Percentiles rank a stretch among this genome's conserved stretches.
Evolutionary conservation across 2,329 filamentous ascomycete species (phyloP).

Genomic region (Diaporthe destruens): DNA sequence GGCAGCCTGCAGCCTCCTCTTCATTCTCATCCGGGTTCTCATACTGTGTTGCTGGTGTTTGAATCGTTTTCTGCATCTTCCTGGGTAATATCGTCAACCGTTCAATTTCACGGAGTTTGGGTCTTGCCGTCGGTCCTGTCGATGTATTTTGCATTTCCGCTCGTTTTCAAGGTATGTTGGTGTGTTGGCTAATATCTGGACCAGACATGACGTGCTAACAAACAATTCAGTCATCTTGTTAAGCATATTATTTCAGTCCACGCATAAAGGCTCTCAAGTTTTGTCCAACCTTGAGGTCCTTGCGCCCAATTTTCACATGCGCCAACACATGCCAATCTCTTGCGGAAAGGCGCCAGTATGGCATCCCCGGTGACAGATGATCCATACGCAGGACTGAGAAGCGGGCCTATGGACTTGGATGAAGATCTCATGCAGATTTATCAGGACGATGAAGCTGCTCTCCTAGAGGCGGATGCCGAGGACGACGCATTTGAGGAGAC

Average conservation of each 20-base stretch:
- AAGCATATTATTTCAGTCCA: neutral
- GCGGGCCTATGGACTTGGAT: slow-evolving; percentile 10
- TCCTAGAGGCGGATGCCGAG: neutral
- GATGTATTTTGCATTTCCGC: slow-evolving; percentile 12
- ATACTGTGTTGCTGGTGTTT: neutral
- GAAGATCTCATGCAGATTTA: neutral
- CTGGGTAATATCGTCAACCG: neutral
- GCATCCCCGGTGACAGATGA: neutral
- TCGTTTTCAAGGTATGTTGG: neutral
- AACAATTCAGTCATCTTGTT: neutral
- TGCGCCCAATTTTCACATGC: neutral
- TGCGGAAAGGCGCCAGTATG: neutral
- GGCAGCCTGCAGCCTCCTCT: neutral
- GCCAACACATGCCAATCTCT: neutral
- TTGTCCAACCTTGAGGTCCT: neutral
- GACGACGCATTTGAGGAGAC: neutral
- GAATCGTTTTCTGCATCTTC: neutral
- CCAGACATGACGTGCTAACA: neutral
- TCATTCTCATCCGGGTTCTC: neutral
- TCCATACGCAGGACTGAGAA: neutral
- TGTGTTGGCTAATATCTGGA: neutral
- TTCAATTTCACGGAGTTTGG: slow-evolving; percentile 5
- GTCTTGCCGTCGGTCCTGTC: neutral
- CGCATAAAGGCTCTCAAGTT: neutral
- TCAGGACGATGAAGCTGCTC: slow-evolving; percentile 5